Conservation (phyloP, 208 protist species). For the Trypanosoma platydactyli region DNA sequence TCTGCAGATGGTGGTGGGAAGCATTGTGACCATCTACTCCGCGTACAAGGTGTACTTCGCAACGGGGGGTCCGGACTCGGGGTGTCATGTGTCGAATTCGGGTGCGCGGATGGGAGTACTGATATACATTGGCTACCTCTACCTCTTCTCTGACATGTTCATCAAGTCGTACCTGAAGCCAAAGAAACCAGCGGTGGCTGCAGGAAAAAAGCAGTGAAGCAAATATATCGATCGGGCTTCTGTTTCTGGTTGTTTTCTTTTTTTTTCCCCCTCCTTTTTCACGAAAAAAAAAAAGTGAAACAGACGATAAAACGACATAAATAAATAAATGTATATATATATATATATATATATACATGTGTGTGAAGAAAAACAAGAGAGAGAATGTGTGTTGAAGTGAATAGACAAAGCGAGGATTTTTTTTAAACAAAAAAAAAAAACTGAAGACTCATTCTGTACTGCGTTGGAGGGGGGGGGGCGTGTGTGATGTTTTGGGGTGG, state of each 20-base stretch:
- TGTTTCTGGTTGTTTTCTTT: not conserved
- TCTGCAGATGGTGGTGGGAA: slow-evolving; percentile 92
- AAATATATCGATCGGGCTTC: not conserved
- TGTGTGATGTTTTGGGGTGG: no score
- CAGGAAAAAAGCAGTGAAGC: slow-evolving; percentile 5
- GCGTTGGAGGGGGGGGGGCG: no score
- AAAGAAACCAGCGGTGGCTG: slow-evolving; percentile 2
- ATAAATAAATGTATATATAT: slow-evolving; percentile 7
- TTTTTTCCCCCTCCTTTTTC: not conserved
- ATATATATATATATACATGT: not conserved
- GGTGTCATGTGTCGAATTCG: slow-evolving; percentile 37
- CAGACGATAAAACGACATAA: slow-evolving; percentile 3
- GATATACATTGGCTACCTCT: slow-evolving; percentile 92
- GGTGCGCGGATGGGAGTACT: slow-evolving; percentile 61
- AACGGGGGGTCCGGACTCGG: not conserved
- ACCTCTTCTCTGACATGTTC: slow-evolving; percentile 90
- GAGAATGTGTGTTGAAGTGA: not conserved
- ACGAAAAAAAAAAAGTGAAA: slow-evolving; percentile 27
- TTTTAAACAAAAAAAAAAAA: not conserved
- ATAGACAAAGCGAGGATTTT: not conserved
- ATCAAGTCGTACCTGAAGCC: slow-evolving; percentile 68
- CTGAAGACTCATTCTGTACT: no score
- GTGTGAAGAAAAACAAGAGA: slow-evolving; percentile 21
- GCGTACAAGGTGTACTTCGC: slow-evolving; percentile 49
- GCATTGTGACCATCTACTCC: slow-evolving; percentile 62